Percentiles rank a stretch among this genome's conserved stretches.
phyloP scores from a whole-genome alignment of 2,329 filamentous ascomycete genomes.

The Blastomyces parvus region DNA sequence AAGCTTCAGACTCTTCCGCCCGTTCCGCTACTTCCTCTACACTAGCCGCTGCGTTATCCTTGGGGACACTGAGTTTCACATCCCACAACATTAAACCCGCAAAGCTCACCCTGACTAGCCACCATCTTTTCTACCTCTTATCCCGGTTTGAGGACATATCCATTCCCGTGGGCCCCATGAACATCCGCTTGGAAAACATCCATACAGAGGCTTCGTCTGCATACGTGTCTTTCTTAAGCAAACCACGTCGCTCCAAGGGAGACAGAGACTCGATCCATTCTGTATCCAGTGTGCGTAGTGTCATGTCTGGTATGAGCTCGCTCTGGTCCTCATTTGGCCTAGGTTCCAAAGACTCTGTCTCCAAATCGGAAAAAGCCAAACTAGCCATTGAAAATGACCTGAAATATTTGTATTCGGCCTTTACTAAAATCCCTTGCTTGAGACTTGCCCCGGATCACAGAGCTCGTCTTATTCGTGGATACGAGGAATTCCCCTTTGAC shows the following conservation, averaged over 20 bases:
- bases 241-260: constrained; percentile 68
- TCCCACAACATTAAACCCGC: constrained; percentile 80
- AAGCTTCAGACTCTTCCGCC: constrained; percentile 58
- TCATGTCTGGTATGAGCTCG: constrained; percentile 93
- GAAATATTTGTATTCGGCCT: constrained; percentile 94
- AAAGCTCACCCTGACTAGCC: constrained; percentile 84
- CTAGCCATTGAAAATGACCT: constrained; percentile 74
- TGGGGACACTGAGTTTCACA: constrained; percentile 74
- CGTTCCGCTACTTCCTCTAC: constrained; percentile 60
- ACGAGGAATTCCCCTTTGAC: constrained; percentile 97
- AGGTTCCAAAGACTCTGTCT: constrained; percentile 64
- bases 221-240: constrained; percentile 90
- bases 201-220: constrained; percentile 76
- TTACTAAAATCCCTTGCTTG: constrained; percentile 93
- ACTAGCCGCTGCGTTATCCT: constrained; percentile 75
- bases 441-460: constrained; percentile 86
- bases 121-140: constrained; percentile 93
- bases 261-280: constrained; percentile 90
- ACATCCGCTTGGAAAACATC: constrained; percentile 86
- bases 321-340: constrained; percentile 85
- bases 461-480: constrained; percentile 79
- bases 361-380: constrained; percentile 83
- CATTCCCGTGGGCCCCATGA: constrained; percentile 91
- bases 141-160: constrained; percentile 89
- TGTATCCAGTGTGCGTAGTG: constrained; percentile 90